phyloP scores from a whole-genome alignment of 1,139 yeast species.

The Lizanozyma gosingica region DNA sequence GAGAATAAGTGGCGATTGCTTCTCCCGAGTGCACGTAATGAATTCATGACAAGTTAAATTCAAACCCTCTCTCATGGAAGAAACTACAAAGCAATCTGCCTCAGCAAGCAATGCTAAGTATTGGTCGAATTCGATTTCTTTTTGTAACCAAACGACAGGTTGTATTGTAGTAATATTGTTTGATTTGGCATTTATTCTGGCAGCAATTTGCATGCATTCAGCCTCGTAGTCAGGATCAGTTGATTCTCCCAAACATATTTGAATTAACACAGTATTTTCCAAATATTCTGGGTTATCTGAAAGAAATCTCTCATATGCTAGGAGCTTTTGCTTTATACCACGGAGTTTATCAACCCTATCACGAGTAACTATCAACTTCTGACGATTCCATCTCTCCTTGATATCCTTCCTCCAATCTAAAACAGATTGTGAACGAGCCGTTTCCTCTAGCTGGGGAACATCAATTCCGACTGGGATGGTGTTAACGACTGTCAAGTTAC shows the following conservation, averaged over 20 bases:
- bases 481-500: conserved; percentile 57
- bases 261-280: conserved; percentile 66
- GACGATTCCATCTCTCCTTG: conserved; percentile 68
- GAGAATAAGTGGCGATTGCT: conserved; percentile 73
- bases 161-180: conserved; percentile 64
- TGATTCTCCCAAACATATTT: conserved; percentile 62
- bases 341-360: conserved; percentile 84
- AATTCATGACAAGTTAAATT: conserved; percentile 94
- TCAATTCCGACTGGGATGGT: conserved; percentile 86
- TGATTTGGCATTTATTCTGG: conserved; percentile 72
- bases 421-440: conserved; percentile 22
- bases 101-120: conserved; percentile 79
- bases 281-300: conserved; percentile 62
- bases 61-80: conserved; percentile 94
- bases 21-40: conserved; percentile 62
- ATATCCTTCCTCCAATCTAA: conserved; percentile 62
- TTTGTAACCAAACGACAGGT: conserved; percentile 82
- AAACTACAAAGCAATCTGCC: conserved; percentile 81
- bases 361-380: conserved; percentile 70
- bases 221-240: conserved; percentile 53
- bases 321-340: conserved; percentile 79
- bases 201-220: conserved; percentile 70
- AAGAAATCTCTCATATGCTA: conserved; percentile 79
- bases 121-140: conserved; percentile 83
- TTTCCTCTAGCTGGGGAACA: conserved; percentile 47